Percentiles rank a stretch among this genome's conserved stretches.
Evolutionary conservation across 768 basidiomycete genomes (phyloP).

Genomic region (Sarcomyxa edulis): DNA sequence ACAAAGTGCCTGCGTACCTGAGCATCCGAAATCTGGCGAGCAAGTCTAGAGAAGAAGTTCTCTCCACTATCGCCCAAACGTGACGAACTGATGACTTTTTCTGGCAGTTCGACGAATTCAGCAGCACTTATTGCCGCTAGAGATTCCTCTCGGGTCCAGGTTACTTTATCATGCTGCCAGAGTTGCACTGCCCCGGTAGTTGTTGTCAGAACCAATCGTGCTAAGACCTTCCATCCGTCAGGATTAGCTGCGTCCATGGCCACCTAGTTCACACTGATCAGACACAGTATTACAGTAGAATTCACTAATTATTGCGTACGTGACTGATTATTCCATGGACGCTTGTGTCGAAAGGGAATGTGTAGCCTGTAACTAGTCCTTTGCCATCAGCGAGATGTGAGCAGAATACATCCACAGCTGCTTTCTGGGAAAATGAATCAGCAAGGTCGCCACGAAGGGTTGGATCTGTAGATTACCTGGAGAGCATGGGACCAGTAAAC

Average conservation of each 20-base stretch:
- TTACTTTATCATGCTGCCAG: slow-evolving; percentile 55
- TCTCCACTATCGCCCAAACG: slow-evolving; percentile 39
- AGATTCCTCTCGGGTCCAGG: slow-evolving; percentile 82
- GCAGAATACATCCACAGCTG: slow-evolving; percentile 47
- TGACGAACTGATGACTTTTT: slow-evolving; percentile 30
- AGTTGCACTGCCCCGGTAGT: slow-evolving; percentile 75
- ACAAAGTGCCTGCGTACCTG: slow-evolving; percentile 36
- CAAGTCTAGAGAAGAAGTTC: slow-evolving; percentile 42
- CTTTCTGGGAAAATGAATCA: slow-evolving; percentile 36
- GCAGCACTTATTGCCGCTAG: slow-evolving; percentile 59
- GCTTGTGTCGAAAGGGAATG: slow-evolving; percentile 60
- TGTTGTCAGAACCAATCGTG: slow-evolving; percentile 54
- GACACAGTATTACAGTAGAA: slow-evolving; percentile 2
- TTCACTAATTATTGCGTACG: slow-evolving; percentile 49
- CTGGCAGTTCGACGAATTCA: slow-evolving; percentile 76
- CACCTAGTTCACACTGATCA: no score
- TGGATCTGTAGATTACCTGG: slow-evolving; percentile 36
- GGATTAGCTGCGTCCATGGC: slow-evolving; percentile 47
- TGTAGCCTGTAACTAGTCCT: slow-evolving; percentile 44
- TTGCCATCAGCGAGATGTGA: slow-evolving; percentile 40
- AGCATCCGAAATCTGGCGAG: slow-evolving; percentile 53
- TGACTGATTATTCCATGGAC: slow-evolving; percentile 65
- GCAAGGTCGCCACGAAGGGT: slow-evolving; percentile 5
- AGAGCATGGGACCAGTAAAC: slow-evolving; percentile 60
- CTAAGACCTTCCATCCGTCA: slow-evolving; percentile 25